Base-by-base conservation (phyloP, 1,139 yeast genomes). In the Pichia kudriavzevii region DNA sequence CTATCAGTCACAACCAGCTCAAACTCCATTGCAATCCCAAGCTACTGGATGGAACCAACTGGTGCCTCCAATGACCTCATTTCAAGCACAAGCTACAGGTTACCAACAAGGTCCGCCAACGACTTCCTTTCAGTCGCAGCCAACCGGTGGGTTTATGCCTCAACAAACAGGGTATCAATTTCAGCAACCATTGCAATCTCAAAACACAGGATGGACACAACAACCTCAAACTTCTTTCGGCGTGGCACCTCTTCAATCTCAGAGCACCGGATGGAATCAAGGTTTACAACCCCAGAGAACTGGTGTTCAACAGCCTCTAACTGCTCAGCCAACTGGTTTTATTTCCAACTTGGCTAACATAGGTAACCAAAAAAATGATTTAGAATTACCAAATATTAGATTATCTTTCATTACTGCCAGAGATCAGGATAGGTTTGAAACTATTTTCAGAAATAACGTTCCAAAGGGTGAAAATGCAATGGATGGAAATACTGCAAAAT, bases 361-460 rank as follows among this genome's bases (percentile, higher is more conserved):
- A 36, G 60, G 64, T 15, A 55, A 38, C 15, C 57, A 44, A 50
- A 53, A 61, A 32, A 58, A 68, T 50, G 55, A 54, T 30, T 35
- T 68, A 42, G 75, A 73, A 49, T 74, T 77, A 43, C 87, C 85
- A 16, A 60, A 60, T 40, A 78, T 79, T 41, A 69, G 96, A 45
- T 67, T 91, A 38, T 79, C 95, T 9, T 91, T 91, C 53, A 74
- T 91, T 45, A 77, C 94, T 4, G 79, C 82, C 14, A 75, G 75
- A 27, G 97, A 87, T 56, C 97, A 91, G 62, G 69, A 69, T 41
- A 81, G 84, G 58, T 91, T 84, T 53, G 94, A 84, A 55, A 76
- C 76, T 48, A 66, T 91, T 45, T 91, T 88, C 55, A 64, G 87
- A 43, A 71, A 83, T 6, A 79, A 84, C 5, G 84, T 85, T 23